Conservation (phyloP, 2,329 filamentous ascomycete species). For the Tolypocladium cylindrosporum region DNA sequence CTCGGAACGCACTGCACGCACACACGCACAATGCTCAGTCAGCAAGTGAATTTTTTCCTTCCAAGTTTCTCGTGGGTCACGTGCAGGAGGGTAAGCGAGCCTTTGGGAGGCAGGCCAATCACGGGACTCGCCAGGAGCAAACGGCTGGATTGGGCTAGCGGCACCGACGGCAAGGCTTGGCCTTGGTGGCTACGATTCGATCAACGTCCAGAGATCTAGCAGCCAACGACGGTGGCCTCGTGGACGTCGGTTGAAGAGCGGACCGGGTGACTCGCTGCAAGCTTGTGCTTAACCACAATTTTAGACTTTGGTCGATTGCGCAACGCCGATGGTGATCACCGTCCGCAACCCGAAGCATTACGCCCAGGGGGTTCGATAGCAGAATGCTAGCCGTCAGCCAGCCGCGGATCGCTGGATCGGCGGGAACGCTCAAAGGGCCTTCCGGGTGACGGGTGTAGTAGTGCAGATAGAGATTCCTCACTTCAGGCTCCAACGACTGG, state of each 20-base stretch:
- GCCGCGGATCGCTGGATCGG: not conserved
- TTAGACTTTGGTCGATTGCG: not conserved
- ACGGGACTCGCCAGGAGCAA: not conserved
- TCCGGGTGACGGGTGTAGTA: not conserved
- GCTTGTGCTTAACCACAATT: no score
- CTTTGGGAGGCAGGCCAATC: not conserved
- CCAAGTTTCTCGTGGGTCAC: constrained; percentile 14
- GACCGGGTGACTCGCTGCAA: no score
- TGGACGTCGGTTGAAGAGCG: not conserved
- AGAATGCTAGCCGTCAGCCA: not conserved
- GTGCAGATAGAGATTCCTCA: not conserved
- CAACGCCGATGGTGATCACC: not conserved
- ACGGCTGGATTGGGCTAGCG: not conserved
- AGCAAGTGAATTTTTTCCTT: not conserved
- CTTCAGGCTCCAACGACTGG: not conserved
- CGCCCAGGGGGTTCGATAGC: not conserved
- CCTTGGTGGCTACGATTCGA: not conserved
- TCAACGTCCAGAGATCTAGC: not conserved
- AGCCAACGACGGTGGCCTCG: not conserved
- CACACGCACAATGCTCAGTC: not conserved
- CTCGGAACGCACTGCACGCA: constrained; percentile 1
- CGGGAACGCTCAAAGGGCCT: not conserved
- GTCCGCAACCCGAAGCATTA: not conserved
- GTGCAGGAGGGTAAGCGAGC: constrained; percentile 13
- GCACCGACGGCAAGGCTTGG: not conserved